Evolutionary conservation across 1,139 yeast genomes (phyloP), one percentile per base, ranked within the genome.

Genomic region (Lodderomyces metapsilosis): DNA sequence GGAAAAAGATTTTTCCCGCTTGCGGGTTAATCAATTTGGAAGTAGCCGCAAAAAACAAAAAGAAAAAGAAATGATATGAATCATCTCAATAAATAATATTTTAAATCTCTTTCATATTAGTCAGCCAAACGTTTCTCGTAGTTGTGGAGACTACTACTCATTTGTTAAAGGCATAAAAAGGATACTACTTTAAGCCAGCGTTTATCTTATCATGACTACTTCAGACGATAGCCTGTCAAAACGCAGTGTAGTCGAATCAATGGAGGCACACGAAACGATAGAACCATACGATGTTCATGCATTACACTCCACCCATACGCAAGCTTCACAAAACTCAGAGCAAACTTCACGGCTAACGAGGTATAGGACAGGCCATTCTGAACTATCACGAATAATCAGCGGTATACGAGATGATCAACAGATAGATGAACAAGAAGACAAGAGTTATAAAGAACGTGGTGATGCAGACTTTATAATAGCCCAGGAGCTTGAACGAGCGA

Each of bases 371-470:
- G 55, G 52, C 35, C 48, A 41, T 5, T 51, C 62, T 3, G 68
- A 66, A 35, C 41, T 68, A 8, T 59, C 66, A 4, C 52, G 61
- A 28, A 61, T 68, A 5, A 44, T 68, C 11, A 57, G 59, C 30
- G 71, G 66, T 1, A 57, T 68, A 15, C 50, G 56, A 33, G 73
- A 66, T 43, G 74, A 68, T 45, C 55, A 51, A 10, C 52, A 50
- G 7, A 53, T 52, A 18, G 62, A 57, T 38, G 49, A 49, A 24
- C 52, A 49, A 16, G 55, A 53, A 36, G 46, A 34, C 27, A 39
- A 41, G 17, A 37, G 44, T 22, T 59, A 60, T 45, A 43, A 43
- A 17, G 53, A 52, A 31, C 43, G 52, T 17, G 49, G 51, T 18
- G 53, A 51, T 10, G 54, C 65, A 1, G 69, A 61, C 12, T 54